phyloP scores from a whole-genome alignment of 23 red algal genomes.

The Gracilaria domingensis region DNA sequence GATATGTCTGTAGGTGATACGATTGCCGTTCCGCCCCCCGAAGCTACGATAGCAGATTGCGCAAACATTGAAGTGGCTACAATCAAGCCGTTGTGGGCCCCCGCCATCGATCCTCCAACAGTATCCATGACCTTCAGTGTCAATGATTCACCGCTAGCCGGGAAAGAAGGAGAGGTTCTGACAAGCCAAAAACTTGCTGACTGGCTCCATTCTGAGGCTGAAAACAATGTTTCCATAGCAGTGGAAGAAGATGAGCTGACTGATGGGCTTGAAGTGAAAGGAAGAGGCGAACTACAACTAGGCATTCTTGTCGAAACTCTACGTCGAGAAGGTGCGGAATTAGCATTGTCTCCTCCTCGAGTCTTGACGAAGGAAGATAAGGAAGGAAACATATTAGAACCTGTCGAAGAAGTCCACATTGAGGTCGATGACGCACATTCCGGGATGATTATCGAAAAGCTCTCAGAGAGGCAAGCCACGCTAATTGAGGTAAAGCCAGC shows the following conservation, averaged over 20 bases:
- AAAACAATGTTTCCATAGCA: conserved; percentile 86
- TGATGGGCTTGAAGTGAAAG: conserved; percentile 78
- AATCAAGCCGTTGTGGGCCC: conserved; percentile 66
- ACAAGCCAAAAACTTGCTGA: conserved; percentile 87
- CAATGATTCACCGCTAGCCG: conserved; percentile 84
- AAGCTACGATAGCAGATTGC: conserved; percentile 37
- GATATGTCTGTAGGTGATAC: conserved; percentile 89
- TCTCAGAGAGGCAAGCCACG: conserved; percentile 67
- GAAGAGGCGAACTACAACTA: conserved; percentile 89
- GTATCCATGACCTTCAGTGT: conserved; percentile 88
- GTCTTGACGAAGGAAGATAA: conserved; percentile 76
- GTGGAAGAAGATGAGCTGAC: conserved; percentile 66
- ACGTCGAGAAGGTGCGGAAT: conserved; percentile 85
- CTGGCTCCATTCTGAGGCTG: conserved; percentile 81
- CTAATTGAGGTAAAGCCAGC: conserved; percentile 69
- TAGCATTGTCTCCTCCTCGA: conserved; percentile 77
- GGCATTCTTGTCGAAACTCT: conserved; percentile 90
- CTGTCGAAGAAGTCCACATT: conserved; percentile 83
- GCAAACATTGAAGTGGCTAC: conserved; percentile 44
- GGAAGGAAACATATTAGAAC: conserved; percentile 74
- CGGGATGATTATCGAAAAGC: conserved; percentile 87
- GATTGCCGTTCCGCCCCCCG: conserved; percentile 57
- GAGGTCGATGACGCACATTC: conserved; percentile 90
- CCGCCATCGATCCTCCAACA: conserved; percentile 87
- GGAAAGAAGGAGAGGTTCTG: conserved; percentile 82